Evolutionary conservation across 805 yeast genomes (phyloP).

Genomic region (Candida argentea): DNA sequence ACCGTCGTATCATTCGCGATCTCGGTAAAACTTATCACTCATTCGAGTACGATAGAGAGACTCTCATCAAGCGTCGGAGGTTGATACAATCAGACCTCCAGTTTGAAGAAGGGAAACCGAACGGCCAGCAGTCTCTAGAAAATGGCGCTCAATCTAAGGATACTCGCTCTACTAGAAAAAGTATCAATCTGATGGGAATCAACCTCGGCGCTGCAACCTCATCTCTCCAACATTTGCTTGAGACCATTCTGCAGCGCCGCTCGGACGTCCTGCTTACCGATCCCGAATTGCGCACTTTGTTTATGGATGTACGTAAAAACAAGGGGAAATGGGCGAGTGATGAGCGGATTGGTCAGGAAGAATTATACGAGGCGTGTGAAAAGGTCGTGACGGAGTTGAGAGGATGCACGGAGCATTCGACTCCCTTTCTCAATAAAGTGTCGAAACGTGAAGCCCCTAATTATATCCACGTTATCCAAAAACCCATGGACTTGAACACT

Average conservation of each 20-base stretch:
- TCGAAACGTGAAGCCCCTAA: conserved; percentile 97
- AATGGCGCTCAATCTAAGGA: conserved; percentile 12
- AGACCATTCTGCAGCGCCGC: conserved; percentile 68
- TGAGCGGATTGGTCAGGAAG: conserved; percentile 94
- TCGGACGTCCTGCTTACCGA: conserved; percentile 71
- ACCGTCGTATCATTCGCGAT: conserved; percentile 38
- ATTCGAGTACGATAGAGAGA: conserved; percentile 69
- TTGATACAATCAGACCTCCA: conserved; percentile 74
- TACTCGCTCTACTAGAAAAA: conserved; percentile 10
- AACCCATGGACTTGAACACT: conserved; percentile 94
- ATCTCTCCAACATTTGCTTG: conserved; percentile 64
- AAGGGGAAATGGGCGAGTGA: conserved; percentile 98
- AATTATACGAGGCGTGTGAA: conserved; percentile 93
- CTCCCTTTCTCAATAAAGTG: conserved; percentile 92
- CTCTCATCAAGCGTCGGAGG: conserved; percentile 62
- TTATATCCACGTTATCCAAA: conserved; percentile 78
- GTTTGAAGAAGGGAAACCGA: too few relatives aligned
- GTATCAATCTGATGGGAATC: conserved; percentile 17
- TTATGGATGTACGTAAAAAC: conserved; percentile 88
- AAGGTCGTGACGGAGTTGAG: conserved; percentile 85
- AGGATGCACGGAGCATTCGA: conserved; percentile 91
- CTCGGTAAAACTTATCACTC: conserved; percentile 67
- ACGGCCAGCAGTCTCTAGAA: conserved; percentile 8
- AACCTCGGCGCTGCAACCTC: conserved; percentile 29
- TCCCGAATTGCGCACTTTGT: conserved; percentile 69